Evolutionary conservation across 2,329 filamentous ascomycete genomes (phyloP), one percentile per base, ranked within the genome.

Genomic region (Paracamarosporium sp.): DNA sequence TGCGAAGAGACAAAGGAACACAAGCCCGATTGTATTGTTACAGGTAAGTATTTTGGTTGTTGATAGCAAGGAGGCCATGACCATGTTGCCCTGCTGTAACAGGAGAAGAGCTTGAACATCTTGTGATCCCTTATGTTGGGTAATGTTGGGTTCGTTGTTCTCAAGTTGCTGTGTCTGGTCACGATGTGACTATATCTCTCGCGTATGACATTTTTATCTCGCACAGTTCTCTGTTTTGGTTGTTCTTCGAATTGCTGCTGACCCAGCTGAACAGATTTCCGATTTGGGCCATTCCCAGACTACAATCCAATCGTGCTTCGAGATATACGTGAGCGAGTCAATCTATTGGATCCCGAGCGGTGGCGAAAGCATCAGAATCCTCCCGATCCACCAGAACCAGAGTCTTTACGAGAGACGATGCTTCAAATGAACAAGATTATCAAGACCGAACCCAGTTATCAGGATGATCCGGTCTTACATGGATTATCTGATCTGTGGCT

Each of bases 311-410:
- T 12, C n/a, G 15, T 66, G 28, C 57, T 68, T 22, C 55, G 57
- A 11, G 20, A 30, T 3, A 56, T 73, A 30, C 50, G 60, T 0
- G 60, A 66, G 0, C 47, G 51, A 7, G 62, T 60, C 17, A 6
- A 66, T 8, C 51, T 28, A 2, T 66, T 69, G 17, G 70, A 74
- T 52, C 70, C 70, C 9, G 69, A 66, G 7, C 68, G 63, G 11
- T 68, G 65, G 67, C 70, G 61, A 8, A 47, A 53, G 13, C 67
- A 71, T 44, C 30, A 24, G 22, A 50, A 57, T n/a, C 46, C 58
- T 2, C 58, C 40, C 12, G 57, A 33, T 22, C 47, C 53, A 1
- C 47, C 55, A 1, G 52, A 56, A 9, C 52, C 36, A 2, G 65
- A 68, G 50, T 50, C 62, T 33, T 1, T 24, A 0, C 9, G 50